Evolutionary conservation across 139 green algal species (phyloP).

Genomic region (Coelastrella sp.): DNA sequence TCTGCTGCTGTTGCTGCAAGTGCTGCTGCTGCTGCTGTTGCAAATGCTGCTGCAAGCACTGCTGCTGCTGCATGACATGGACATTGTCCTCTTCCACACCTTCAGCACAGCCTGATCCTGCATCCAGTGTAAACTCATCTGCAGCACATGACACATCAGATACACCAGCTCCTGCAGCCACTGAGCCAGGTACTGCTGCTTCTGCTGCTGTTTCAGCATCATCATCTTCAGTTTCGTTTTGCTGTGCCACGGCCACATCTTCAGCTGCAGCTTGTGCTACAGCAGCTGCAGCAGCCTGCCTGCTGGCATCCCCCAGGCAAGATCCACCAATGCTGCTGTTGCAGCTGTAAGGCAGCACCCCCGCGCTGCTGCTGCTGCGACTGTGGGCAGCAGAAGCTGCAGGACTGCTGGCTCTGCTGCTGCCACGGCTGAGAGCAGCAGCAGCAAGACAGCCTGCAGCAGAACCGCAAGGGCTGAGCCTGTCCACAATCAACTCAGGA

Average conservation of each 20-base stretch:
- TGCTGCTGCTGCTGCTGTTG: constrained; percentile 24
- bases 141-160: neutral
- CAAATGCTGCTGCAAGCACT: neutral
- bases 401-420: neutral
- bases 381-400: constrained; percentile 2
- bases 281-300: neutral
- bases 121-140: neutral
- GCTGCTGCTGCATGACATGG: neutral
- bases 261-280: neutral
- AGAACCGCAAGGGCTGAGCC: neutral
- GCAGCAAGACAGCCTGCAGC: neutral
- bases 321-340: neutral
- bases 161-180: neutral
- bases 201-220: neutral
- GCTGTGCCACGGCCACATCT: neutral
- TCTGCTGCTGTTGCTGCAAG: neutral
- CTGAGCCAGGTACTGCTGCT: neutral
- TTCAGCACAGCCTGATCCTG: neutral
- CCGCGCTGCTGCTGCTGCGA: neutral
- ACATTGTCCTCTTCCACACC: neutral
- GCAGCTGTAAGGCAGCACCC: neutral
- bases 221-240: neutral
- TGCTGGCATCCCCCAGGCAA: neutral
- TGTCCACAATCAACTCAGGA: neutral
- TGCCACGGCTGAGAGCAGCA: constrained; percentile 5